These are phyloP conservation scores for Macrocybe sp. DNA, from an alignment of 1,284 basidiomycete species.

Conservation along the genomic window DNA sequence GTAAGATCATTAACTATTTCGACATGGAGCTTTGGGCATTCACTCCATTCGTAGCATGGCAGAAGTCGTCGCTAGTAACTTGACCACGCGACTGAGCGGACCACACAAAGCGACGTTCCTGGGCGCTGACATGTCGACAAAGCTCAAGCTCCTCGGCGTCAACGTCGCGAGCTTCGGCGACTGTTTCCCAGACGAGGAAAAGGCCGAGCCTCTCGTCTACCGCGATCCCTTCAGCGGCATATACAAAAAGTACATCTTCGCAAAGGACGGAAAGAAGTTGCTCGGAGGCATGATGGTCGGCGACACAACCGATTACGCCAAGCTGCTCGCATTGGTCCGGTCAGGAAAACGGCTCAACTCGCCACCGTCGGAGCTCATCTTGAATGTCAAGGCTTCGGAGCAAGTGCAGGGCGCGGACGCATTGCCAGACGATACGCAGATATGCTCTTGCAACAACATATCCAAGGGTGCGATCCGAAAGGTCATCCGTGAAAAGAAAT, in stretches of 20 bases:
- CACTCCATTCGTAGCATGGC: conserved; percentile 58
- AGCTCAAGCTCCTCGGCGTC: conserved; percentile 61
- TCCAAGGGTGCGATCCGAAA: conserved; percentile 55
- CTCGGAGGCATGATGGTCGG: conserved; percentile 83
- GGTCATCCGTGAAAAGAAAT: conserved; percentile 47
- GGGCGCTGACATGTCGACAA: conserved; percentile 29
- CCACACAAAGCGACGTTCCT: conserved; percentile 39
- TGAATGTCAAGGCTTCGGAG: conserved; percentile 44
- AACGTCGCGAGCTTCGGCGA: conserved; percentile 77
- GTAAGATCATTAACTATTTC: conserved; percentile 21
- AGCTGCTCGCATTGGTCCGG: conserved; percentile 67
- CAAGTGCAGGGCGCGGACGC: conserved; percentile 59
- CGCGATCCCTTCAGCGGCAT: conserved; percentile 66
- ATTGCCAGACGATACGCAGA: conserved; percentile 67
- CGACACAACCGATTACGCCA: conserved; percentile 67
- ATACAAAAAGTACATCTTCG: conserved; percentile 81
- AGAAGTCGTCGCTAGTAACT: conserved; percentile 71
- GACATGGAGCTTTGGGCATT: neutral
- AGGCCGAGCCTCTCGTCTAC: conserved; percentile 29
- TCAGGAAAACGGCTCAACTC: conserved; percentile 57
- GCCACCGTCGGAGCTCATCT: conserved; percentile 63
- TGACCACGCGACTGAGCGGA: conserved; percentile 42
- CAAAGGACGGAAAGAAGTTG: conserved; percentile 68
- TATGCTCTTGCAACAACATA: conserved; percentile 73
- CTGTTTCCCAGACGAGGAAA: conserved; percentile 55